Evolutionary conservation across 1,139 yeast genomes (phyloP), one percentile per base, ranked within the genome.

Genomic region (Zygosaccharomyces sapae): DNA sequence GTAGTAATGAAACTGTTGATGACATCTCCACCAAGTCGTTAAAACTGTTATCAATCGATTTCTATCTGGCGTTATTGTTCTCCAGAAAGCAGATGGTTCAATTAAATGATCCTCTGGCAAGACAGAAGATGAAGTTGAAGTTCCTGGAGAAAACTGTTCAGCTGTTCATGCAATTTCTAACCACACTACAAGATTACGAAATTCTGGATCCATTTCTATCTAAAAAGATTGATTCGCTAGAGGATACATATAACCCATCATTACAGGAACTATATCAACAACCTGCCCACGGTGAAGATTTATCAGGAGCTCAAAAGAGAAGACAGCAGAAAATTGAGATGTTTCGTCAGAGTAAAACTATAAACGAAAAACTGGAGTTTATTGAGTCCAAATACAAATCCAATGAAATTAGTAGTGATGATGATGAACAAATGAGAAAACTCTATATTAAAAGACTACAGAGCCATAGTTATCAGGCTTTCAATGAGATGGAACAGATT

Each of bases 301-400:
- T 61, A n/a, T 47, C 55, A 1, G 77, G 78, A 48, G 80, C 94
- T 0, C 73, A 77, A 13, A 63, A 69, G 24, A 75, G 77, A 55
- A 72, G 96, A 54, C 81, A 81, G 20, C 84, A 79, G 46, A 90
- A 89, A 65, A 87, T 90, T 49, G 83, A 77, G 22, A 76, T 79
- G 56, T 85, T 74, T 64, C 83, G 78, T 59, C 64, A 72, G 24
- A 89, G 83, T 55, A 81, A 78, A 59, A 76, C 74, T 33, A 67
- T 86, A 45, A 69, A 66, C n/a, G 60, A 55, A 1, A 74, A 74
- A 51, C 56, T 86, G 3, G 51, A 61, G 10, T 51, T 63, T 2
- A 61, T 81, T 24, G 75, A 74, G 41, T 52, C 49, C 4, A 59
- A 53, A 51, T 44, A 48, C 47, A 58, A 52, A 5, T 57, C 61